These are phyloP conservation scores for Pythium folliculosum DNA, from an alignment of 352 stramenopile species.

Conservation along the genomic window DNA sequence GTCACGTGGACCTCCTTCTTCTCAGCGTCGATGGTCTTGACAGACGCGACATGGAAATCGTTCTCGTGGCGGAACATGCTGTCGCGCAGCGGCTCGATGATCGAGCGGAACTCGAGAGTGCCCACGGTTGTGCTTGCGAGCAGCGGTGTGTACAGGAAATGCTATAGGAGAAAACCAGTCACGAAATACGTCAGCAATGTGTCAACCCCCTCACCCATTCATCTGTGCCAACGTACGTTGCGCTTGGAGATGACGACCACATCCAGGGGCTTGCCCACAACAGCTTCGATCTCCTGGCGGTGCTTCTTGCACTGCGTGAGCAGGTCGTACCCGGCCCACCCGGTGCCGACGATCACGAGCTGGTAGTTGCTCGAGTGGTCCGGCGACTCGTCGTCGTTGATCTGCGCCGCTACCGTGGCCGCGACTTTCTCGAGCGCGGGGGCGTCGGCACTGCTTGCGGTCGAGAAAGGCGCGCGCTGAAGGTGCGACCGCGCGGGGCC, in stretches of 20 bases:
- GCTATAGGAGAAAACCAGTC: conserved; percentile 40
- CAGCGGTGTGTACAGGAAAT: conserved; percentile 98
- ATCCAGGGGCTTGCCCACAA: conserved; percentile 60
- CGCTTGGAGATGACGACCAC: conserved; percentile 81
- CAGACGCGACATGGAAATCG: conserved; percentile 74
- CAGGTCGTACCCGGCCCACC: conserved; percentile 80
- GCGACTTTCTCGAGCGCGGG: conserved; percentile 11
- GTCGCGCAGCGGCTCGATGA: conserved; percentile 95
- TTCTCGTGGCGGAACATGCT: conserved; percentile 67
- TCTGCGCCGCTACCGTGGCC: background rate
- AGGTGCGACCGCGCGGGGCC: conserved; percentile 4
- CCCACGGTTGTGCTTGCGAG: conserved; percentile 94
- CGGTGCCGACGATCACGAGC: conserved; percentile 75
- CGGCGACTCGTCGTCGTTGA: background rate
- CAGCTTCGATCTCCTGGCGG: conserved; percentile 65
- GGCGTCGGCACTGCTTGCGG: background rate
- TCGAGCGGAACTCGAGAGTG: conserved; percentile 97
- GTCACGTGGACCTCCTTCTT: conserved; percentile 75
- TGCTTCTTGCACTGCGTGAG: conserved; percentile 79
- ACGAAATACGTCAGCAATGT: background rate
- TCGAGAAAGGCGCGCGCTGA: conserved; percentile 1
- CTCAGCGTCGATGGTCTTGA: conserved; percentile 77
- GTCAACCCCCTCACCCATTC: too few species aligned
- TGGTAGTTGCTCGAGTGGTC: conserved; percentile 59
- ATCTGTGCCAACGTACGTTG: conserved; percentile 44